These are phyloP conservation scores for Fusarium sp. DNA, from an alignment of 2,329 filamentous ascomycete species.

Conservation along the genomic window DNA sequence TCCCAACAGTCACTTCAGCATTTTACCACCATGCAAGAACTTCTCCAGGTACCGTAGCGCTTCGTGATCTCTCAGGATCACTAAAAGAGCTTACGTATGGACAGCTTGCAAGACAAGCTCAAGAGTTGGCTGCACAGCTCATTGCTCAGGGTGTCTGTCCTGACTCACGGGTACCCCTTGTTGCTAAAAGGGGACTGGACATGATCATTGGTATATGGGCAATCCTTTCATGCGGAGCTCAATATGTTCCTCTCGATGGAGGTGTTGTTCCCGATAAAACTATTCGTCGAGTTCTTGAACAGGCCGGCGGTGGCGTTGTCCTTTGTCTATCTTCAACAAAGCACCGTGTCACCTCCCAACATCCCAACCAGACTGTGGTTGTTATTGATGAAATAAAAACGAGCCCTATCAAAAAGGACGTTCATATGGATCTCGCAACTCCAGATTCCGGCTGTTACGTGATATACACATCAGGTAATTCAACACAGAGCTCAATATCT, in stretches of 20 bases:
- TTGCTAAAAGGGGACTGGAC: conserved; percentile 64
- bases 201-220: conserved; percentile 67
- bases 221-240: conserved; percentile 64
- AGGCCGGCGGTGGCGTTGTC: conserved; percentile 56
- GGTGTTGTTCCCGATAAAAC: conserved; percentile 60
- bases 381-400: conserved; percentile 42
- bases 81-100: conserved; percentile 54
- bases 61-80: conserved; percentile 48
- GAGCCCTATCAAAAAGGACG: not conserved
- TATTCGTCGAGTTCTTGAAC: conserved; percentile 58
- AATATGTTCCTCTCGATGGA: conserved; percentile 69
- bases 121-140: conserved; percentile 54
- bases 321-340: conserved; percentile 57
- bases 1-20: conserved; percentile 51
- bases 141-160: conserved; percentile 51
- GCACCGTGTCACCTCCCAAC: conserved; percentile 45
- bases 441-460: conserved; percentile 55
- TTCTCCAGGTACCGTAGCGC: conserved; percentile 51
- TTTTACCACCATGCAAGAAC: conserved; percentile 51
- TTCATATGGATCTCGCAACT: conserved; percentile 46
- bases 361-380: conserved; percentile 38
- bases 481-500: not conserved
- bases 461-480: conserved; percentile 64
- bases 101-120: conserved; percentile 54
- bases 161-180: conserved; percentile 61